phyloP scores from a whole-genome alignment of 768 basidiomycete species.

The Suillus paluster region DNA sequence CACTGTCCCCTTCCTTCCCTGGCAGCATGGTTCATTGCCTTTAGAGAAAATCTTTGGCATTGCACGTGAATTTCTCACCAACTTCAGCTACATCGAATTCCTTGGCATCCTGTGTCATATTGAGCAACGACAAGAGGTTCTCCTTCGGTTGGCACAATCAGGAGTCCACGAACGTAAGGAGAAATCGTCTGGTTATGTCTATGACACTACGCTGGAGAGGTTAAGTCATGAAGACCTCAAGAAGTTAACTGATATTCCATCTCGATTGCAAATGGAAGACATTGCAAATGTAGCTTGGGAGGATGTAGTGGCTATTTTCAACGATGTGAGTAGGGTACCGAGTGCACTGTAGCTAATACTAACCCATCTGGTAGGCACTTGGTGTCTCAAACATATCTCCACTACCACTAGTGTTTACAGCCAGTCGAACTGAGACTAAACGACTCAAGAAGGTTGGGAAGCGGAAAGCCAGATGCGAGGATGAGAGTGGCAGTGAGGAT shows the following conservation, averaged over 20 bases:
- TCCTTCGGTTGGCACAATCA: slow-evolving; percentile 13
- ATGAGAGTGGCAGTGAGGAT: background rate
- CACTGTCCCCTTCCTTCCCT: slow-evolving; percentile 27
- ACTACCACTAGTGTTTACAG: background rate
- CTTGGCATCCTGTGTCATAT: slow-evolving; percentile 30
- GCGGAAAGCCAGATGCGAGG: background rate
- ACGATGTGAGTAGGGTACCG: background rate
- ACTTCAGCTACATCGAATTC: slow-evolving; percentile 33
- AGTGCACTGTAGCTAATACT: background rate
- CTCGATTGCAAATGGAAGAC: background rate
- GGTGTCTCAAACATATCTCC: background rate
- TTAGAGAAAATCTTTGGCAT: slow-evolving; percentile 36
- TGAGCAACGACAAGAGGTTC: slow-evolving; percentile 29
- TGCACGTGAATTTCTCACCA: slow-evolving; percentile 28
- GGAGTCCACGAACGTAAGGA: background rate
- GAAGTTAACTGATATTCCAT: background rate
- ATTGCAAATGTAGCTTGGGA: background rate
- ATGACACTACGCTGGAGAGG: background rate
- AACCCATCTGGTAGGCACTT: background rate
- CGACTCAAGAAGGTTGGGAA: background rate
- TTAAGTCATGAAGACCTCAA: background rate
- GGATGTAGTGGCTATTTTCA: background rate
- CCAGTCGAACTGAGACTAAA: background rate
- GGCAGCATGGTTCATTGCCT: slow-evolving; percentile 27
- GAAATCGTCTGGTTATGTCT: background rate